Evolutionary conservation across 352 stramenopile genomes (phyloP), one percentile per base, ranked within the genome.

Genomic region (Phytopythium mirpurense): DNA sequence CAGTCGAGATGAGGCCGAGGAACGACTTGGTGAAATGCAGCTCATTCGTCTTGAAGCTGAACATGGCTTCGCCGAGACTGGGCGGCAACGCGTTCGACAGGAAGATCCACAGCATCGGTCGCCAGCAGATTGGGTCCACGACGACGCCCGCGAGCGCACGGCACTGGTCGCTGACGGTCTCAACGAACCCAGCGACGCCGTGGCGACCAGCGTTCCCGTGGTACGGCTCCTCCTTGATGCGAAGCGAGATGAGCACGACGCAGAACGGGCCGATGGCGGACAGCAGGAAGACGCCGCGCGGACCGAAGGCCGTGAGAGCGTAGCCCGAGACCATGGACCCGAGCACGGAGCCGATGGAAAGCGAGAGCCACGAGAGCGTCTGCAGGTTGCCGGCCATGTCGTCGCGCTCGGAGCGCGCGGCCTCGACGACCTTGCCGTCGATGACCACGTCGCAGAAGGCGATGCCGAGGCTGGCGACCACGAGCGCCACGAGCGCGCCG

Each of bases 371-470:
- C 56, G 81, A 89, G 4, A 91, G 67, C 46, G 76, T 88, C 68
- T 91, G 81, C 15, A 91, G 65, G 57, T 89, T 89, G 31, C 75
- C 74, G 5, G 78, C 78, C 71, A 85, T 86, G 49, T 89, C 72
- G 54, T 87, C 76, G 7, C 70, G 72, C 59, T 91, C 81, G 23
- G 67, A 78, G 43, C 81, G 76, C 23, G 81, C 74, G 0, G 74
- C 76, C 56, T 91, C 81, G 4, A 89, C 81, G 29, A 91, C 77
- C 51, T 86, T 85, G 31, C 76, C 81, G 53, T 91, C 78, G 53
- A 91, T 89, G 18, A 91, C 79, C 36, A 91, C 81, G 56, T 91
- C 81, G 32, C 77, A 88, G 61, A 91, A 89, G 19, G 81, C 81
- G 48, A 88, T 88, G 12, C 78, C 78, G 21, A 91, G 64, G 67